phyloP scores from a whole-genome alignment of 768 basidiomycete genomes.

The Hortiboletus flavorubellus region DNA sequence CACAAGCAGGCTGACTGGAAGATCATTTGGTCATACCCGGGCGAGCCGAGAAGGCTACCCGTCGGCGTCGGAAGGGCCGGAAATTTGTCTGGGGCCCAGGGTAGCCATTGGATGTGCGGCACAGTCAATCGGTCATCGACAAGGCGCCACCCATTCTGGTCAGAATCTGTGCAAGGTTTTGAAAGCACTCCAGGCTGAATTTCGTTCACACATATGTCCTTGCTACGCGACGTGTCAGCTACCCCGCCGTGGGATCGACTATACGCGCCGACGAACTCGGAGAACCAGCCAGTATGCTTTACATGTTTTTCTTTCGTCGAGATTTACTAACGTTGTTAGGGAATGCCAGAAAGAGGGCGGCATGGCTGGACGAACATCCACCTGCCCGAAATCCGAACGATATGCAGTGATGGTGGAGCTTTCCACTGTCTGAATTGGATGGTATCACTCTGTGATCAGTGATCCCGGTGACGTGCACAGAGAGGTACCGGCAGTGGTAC shows the following conservation, averaged over 20 bases:
- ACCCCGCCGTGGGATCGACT: not conserved
- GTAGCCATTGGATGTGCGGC: too few relatives aligned
- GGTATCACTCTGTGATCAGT: conserved; percentile 9
- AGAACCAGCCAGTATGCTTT: not conserved
- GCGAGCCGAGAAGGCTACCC: too few relatives aligned
- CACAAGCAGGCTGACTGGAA: too few relatives aligned
- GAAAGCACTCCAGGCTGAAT: not conserved
- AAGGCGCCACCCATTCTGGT: too few relatives aligned
- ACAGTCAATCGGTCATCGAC: too few relatives aligned
- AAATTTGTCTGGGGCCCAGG: too few relatives aligned
- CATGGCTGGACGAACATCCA: not conserved
- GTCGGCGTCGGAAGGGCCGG: too few relatives aligned
- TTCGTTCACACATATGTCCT: not conserved
- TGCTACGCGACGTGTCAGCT: not conserved
- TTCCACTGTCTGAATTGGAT: not conserved
- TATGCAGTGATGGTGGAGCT: not conserved
- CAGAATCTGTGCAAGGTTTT: not conserved
- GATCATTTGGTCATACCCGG: too few relatives aligned
- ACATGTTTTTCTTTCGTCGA: not conserved
- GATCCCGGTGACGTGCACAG: conserved; percentile 6
- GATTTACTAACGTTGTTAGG: conserved; percentile 1
- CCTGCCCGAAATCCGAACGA: not conserved
- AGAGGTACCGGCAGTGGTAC: not conserved
- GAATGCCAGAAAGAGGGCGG: not conserved
- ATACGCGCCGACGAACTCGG: not conserved